A percentile compares a stretch with the other conserved stretches of the same genome.
These are phyloP conservation scores for Teratosphaeria gauchensis DNA, from an alignment of 2,329 filamentous ascomycete species.

Conservation along the genomic window DNA sequence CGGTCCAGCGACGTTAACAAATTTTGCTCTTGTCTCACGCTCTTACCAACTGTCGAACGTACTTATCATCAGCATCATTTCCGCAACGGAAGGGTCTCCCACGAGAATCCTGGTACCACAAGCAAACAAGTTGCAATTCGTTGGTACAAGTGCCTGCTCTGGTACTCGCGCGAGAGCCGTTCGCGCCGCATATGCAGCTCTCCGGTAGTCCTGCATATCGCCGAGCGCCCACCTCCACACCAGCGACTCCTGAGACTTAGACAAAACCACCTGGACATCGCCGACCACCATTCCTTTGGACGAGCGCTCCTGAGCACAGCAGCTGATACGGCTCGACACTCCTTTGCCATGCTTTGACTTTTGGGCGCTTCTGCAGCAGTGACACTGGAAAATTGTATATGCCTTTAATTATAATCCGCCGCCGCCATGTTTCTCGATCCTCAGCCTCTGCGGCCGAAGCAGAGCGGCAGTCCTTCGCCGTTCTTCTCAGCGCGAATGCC, in stretches of 20 bases:
- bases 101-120: neutral
- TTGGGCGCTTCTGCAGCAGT: conserved; percentile 9
- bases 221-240: neutral
- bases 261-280: conserved; percentile 4
- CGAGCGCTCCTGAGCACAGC: conserved; percentile 1
- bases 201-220: neutral
- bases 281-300: conserved; percentile 4
- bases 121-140: neutral
- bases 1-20: neutral
- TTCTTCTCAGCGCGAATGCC: conserved; percentile 16
- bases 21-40: neutral
- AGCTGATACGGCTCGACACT: conserved; percentile 2
- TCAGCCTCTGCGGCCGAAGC: conserved; percentile 12
- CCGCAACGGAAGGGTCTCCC: neutral
- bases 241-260: conserved; percentile 14
- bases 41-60: neutral
- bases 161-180: neutral
- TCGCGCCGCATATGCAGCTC: neutral
- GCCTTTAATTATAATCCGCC: neutral
- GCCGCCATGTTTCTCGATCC: conserved; percentile 24
- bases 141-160: neutral
- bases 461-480: conserved; percentile 3
- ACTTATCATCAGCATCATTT: neutral
- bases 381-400: neutral
- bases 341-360: conserved; percentile 11